Evolutionary conservation across 2,329 filamentous ascomycete species (phyloP).

Genomic region (Lasiodiplodia theobromae): DNA sequence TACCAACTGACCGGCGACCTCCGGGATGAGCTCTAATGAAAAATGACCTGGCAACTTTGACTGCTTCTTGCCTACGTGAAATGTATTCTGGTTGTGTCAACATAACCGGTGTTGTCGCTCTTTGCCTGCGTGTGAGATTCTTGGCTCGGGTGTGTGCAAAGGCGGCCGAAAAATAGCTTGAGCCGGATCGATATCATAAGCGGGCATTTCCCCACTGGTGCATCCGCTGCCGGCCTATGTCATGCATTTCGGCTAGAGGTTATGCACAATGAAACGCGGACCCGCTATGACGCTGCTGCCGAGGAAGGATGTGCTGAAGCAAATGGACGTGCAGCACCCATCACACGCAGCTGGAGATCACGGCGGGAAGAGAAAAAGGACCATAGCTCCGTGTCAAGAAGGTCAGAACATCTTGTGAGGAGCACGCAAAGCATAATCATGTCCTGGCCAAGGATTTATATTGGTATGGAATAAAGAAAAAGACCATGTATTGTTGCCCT

Average conservation of each 20-base stretch:
- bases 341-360: neutral
- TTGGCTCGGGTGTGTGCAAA: neutral
- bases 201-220: constrained; percentile 6
- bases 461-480: constrained; percentile 9
- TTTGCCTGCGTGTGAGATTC: neutral
- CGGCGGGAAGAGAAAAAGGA: neutral
- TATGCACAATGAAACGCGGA: neutral
- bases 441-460: constrained; percentile 14
- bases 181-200: neutral
- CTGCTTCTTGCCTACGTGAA: neutral
- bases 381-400: neutral
- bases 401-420: neutral
- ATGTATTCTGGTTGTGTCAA: neutral
- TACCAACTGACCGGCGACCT: neutral
- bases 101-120: neutral
- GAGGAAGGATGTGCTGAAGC: neutral
- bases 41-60: neutral
- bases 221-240: constrained; percentile 11
- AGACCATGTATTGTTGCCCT: constrained; percentile 5
- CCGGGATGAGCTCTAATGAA: constrained; percentile 6
- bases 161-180: neutral
- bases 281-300: neutral
- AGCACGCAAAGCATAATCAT: neutral
- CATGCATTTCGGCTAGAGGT: neutral
- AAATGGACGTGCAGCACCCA: neutral